A percentile compares a stretch with the other conserved stretches of the same genome.
Conservation (phyloP, 352 stramenopile genomes). For the Thalassiosira mediterranea region DNA sequence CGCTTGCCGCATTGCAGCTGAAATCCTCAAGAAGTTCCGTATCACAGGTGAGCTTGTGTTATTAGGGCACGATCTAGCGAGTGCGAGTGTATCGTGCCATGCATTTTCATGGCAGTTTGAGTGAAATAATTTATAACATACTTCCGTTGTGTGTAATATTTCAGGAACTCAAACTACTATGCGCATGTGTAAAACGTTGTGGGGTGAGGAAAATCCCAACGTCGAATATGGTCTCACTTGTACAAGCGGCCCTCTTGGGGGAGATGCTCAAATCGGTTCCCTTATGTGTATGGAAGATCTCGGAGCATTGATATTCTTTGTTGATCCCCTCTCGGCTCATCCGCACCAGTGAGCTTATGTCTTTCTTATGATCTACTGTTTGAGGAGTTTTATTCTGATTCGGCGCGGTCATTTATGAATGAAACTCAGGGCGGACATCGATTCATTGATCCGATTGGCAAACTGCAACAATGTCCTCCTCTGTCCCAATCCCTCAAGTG, state of each 20-base stretch:
- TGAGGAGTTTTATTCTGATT: no score
- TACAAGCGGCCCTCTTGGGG: constrained; percentile 38
- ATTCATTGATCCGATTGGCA: constrained; percentile 33
- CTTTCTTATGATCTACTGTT: no score
- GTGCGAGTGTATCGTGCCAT: no score
- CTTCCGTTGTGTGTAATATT: no score
- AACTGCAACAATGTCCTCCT: constrained; percentile 43
- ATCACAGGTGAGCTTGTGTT: no score
- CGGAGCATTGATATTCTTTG: constrained; percentile 44
- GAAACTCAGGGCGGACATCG: constrained; percentile 51
- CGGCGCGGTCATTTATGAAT: no score
- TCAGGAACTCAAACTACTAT: constrained; percentile 53
- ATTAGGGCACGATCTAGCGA: no score
- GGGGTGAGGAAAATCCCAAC: constrained; percentile 28
- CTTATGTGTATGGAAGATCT: constrained; percentile 42
- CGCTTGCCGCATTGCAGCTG: no score
- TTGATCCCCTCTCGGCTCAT: constrained; percentile 47
- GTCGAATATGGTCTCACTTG: constrained; percentile 42
- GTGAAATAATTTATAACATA: no score
- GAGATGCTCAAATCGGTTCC: constrained; percentile 43
- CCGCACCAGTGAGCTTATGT: no score
- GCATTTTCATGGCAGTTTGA: no score
- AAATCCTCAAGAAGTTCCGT: constrained; percentile 42
- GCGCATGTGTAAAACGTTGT: constrained; percentile 36
- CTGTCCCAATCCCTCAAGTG: constrained; percentile 27